phyloP scores from a whole-genome alignment of 2,329 filamentous ascomycete genomes.

The Colletotrichum sp. region DNA sequence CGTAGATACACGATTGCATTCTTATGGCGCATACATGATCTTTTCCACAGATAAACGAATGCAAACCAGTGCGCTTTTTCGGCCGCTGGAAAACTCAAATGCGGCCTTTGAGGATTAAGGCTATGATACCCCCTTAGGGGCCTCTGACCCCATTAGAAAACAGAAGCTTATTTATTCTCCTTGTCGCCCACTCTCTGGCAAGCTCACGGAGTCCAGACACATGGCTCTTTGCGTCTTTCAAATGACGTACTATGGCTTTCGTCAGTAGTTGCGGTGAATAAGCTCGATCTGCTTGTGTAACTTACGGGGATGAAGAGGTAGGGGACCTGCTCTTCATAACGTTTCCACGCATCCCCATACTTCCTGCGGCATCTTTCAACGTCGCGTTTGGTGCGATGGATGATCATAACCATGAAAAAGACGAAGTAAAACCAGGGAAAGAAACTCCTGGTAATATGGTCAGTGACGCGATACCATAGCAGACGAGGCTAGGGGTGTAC shows the following conservation, averaged over 20 bases:
- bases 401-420: slow-evolving; percentile 84
- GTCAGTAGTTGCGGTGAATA: neutral
- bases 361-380: slow-evolving; percentile 78
- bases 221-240: neutral
- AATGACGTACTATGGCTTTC: neutral
- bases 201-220: no score
- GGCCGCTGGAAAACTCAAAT: no score
- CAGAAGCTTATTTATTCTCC: no score
- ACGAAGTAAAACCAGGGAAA: slow-evolving; percentile 92
- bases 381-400: slow-evolving; percentile 78
- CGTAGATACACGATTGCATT: neutral
- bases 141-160: no score
- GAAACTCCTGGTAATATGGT: slow-evolving; percentile 54
- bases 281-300: neutral
- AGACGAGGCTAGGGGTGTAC: neutral
- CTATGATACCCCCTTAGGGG: no score
- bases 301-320: slow-evolving; percentile 81
- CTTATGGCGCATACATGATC: no score
- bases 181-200: no score
- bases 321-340: slow-evolving; percentile 80
- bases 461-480: neutral
- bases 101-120: no score
- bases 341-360: slow-evolving; percentile 82
- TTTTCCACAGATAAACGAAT: no score
- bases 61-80: no score